These are phyloP conservation scores for Leccinellum albellum DNA, from an alignment of 768 basidiomycete species.

Conservation along the genomic window DNA sequence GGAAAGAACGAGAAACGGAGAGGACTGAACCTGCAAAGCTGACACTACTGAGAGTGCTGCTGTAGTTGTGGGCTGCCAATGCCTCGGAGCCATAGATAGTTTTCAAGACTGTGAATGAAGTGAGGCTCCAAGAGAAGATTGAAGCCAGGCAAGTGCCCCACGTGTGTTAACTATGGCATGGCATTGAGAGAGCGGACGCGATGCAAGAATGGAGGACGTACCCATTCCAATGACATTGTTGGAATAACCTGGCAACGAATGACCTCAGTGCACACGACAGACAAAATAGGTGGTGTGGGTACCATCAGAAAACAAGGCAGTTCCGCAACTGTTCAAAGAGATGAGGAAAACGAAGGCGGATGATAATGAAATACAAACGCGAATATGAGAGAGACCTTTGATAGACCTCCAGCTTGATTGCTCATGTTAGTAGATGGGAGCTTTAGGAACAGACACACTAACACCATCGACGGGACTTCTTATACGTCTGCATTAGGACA, in stretches of 20 bases:
- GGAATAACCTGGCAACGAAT: conserved; percentile 57
- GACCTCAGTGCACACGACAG: conserved; percentile 1
- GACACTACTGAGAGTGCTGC: conserved; percentile 58
- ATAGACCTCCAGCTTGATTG: conserved; percentile 24
- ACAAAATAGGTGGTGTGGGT: conserved; percentile 2
- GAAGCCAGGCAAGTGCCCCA: conserved; percentile 30
- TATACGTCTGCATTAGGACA: conserved; percentile 6
- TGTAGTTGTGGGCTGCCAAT: conserved; percentile 53
- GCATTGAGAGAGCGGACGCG: neutral
- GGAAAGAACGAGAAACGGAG: conserved; percentile 66
- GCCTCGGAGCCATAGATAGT: conserved; percentile 63
- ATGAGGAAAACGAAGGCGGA: neutral
- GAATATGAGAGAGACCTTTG: conserved; percentile 77
- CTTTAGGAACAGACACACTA: neutral
- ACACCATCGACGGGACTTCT: neutral
- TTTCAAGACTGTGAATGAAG: conserved; percentile 50
- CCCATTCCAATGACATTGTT: conserved; percentile 77
- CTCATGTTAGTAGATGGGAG: conserved; percentile 13
- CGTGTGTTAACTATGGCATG: conserved; percentile 58
- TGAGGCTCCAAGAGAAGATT: neutral
- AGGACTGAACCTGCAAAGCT: conserved; percentile 75
- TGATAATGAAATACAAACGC: conserved; percentile 50
- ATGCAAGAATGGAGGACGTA: conserved; percentile 34
- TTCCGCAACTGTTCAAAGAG: conserved; percentile 60
- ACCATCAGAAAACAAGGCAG: conserved; percentile 87